Base-by-base conservation (phyloP, 2,329 filamentous ascomycete genomes). In the Aspergillus uvarum region DNA sequence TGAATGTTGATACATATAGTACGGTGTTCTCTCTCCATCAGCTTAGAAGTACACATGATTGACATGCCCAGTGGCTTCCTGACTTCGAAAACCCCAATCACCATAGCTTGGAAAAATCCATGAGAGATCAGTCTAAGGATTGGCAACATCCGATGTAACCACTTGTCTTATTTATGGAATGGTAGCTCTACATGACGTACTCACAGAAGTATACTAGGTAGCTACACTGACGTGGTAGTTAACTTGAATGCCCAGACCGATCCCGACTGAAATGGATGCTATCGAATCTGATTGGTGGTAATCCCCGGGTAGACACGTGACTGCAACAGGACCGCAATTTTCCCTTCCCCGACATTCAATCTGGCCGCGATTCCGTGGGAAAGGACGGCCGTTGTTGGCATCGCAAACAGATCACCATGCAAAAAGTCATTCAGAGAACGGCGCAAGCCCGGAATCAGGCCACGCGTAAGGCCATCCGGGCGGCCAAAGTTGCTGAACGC, bases 391-490 rank as follows among this genome's bases (percentile, higher is more conserved):
- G 74, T 72, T 72, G 70, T 70, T 68, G 67, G 61, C 54, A 66
- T 68, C 65, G 67, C 67, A 59, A 29, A 59, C 64, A 47, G 59
- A 19, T 63, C 70, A 76, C 65, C 64, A 92, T 91, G 89, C 86
- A 91, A 78, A 90, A 88, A 77, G 81, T 91, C 64, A 80, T 88
- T 63, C 85, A 85, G 69, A 86, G 88, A 67, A 86, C 88, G 57
- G 80, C 83, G 58, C 81, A 88, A 74, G 88, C 88, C 66, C 82
- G 89, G 77, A 86, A 85, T 74, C 86, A 89, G 77, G 85, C 82
- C 58, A 69, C 76, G 29, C 72, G 74, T 42, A 81, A 77, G 60
- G 70, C 74, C 38, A 77, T 80, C 63, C 77, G 82, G 63, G 76
- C 80, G 60, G 63, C 77, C 52, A 72, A 68, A 63, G 74, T 76